Evolutionary conservation across 495 filamentous ascomycete species (phyloP).

Genomic region (Lasiosphaeris hirsuta): DNA sequence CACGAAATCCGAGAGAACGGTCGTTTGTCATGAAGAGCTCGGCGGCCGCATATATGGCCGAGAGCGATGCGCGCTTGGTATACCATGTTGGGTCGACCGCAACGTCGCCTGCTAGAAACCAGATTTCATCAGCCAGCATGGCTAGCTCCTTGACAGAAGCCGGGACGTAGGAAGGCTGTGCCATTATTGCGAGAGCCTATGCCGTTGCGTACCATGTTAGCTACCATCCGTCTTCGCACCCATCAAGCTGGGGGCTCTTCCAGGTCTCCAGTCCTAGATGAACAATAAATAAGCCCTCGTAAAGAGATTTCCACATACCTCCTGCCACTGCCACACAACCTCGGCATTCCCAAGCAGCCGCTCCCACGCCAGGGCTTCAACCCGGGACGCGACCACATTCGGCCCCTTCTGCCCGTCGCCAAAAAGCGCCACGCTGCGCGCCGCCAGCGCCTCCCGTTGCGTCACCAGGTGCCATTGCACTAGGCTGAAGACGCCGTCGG

Average conservation of each 20-base stretch:
- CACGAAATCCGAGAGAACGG: conserved; percentile 56
- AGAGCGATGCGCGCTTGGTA: conserved; percentile 74
- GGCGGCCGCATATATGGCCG: conserved; percentile 75
- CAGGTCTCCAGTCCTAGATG: not conserved
- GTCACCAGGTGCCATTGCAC: conserved; percentile 77
- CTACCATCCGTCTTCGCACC: not conserved
- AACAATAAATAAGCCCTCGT: no score
- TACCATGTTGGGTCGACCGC: conserved; percentile 88
- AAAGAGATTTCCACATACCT: conserved; percentile 51
- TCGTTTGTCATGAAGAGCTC: conserved; percentile 96
- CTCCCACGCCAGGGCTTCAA: conserved; percentile 64
- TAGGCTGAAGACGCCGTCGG: conserved; percentile 74
- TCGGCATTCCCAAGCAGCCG: conserved; percentile 67
- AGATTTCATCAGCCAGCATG: conserved; percentile 80
- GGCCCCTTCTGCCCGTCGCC: conserved; percentile 24
- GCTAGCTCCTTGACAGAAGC: conserved; percentile 76
- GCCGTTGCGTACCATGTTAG: not conserved
- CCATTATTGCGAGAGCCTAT: conserved; percentile 86
- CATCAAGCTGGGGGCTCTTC: not conserved
- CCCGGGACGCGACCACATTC: conserved; percentile 50
- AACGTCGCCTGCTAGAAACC: conserved; percentile 75
- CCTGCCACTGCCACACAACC: conserved; percentile 75
- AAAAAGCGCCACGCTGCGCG: conserved; percentile 27
- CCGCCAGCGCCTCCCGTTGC: conserved; percentile 48
- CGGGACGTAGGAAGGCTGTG: conserved; percentile 70